Conservation (phyloP, 176 grass and related monocot species). For the Bonia amplexicaulis region DNA sequence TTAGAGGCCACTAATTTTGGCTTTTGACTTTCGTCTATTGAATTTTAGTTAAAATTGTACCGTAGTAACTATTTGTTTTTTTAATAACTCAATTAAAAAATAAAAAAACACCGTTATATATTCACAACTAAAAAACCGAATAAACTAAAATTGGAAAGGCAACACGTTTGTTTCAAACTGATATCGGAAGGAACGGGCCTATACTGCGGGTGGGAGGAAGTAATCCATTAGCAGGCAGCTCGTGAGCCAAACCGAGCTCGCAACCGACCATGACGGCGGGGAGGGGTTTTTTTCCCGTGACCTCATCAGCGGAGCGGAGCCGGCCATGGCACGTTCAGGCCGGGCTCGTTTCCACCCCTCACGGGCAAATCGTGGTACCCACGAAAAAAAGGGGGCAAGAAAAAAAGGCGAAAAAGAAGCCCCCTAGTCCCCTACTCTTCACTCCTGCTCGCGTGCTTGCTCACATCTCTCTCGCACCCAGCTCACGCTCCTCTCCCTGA, state of each 20-base stretch:
- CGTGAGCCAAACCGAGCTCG: neutral
- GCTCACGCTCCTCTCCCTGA: neutral
- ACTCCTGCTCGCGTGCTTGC: neutral
- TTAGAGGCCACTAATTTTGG: no score
- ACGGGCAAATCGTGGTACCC: conserved; percentile 12
- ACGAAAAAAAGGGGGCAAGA: neutral
- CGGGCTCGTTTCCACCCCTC: conserved; percentile 2
- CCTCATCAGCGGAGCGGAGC: neutral
- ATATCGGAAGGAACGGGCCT: no score
- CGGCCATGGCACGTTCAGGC: neutral
- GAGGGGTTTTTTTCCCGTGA: neutral
- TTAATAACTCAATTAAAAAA: no score
- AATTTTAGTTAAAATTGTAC: no score
- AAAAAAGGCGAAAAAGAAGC: neutral
- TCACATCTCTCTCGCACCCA: neutral
- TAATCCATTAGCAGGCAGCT: neutral
- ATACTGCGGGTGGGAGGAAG: no score
- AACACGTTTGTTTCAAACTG: no score
- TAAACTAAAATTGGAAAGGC: no score
- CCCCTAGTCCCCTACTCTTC: neutral
- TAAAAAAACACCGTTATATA: no score
- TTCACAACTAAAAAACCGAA: no score
- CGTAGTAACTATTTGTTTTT: no score
- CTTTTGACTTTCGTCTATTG: no score
- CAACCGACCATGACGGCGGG: neutral